Evolutionary conservation across 2,329 filamentous ascomycete genomes (phyloP).

Genomic region (Neofusicoccum cordaticola): DNA sequence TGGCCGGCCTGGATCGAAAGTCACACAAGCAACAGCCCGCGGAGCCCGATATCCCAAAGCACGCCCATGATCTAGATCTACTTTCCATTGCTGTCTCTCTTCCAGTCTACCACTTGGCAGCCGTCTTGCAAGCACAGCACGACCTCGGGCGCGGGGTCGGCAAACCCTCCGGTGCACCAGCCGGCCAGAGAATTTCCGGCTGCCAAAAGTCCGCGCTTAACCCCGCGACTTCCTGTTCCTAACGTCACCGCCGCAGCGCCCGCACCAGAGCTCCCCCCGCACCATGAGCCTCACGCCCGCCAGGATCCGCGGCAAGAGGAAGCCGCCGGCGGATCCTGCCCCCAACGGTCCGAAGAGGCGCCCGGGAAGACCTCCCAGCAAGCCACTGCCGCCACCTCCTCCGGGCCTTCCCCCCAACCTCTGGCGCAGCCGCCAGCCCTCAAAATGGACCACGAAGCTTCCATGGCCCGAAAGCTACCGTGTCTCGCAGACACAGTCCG

Average conservation of each 20-base stretch:
- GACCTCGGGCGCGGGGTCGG: not conserved
- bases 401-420: not conserved
- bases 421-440: not conserved
- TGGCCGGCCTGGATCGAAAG: too few species aligned
- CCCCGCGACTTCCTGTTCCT: not conserved
- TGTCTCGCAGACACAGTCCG: not conserved
- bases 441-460: not conserved
- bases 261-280: not conserved
- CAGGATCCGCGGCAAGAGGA: not conserved
- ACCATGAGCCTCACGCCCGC: not conserved
- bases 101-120: too few species aligned
- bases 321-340: not conserved
- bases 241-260: not conserved
- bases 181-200: not conserved
- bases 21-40: too few species aligned
- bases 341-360: not conserved
- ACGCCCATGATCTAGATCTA: not conserved
- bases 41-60: not conserved
- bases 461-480: not conserved
- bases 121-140: too few species aligned
- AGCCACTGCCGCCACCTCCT: not conserved
- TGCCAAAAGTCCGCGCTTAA: slow-evolving; percentile 4
- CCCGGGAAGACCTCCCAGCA: not conserved
- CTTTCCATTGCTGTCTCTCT: too few species aligned
- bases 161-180: not conserved